A percentile compares a stretch with the other conserved stretches of the same genome.
Conservation (phyloP, 1,139 yeast genomes). For the Candida tetrigidarum region DNA sequence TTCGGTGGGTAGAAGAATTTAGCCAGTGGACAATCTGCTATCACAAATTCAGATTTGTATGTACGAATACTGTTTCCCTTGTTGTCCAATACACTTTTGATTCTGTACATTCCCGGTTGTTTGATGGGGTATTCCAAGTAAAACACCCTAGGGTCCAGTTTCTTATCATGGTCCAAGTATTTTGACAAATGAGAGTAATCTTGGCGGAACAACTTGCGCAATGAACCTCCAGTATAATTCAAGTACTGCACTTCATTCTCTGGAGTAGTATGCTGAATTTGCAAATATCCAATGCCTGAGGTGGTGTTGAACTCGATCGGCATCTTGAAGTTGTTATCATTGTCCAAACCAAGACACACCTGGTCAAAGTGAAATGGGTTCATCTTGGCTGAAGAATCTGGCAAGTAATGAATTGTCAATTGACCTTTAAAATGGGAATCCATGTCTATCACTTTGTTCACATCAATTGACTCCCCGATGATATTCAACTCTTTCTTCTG, state of each 20-base stretch:
- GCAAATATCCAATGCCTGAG: slow-evolving; percentile 68
- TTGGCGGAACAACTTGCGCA: slow-evolving; percentile 45
- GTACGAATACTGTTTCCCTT: slow-evolving; percentile 68
- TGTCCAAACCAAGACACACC: slow-evolving; percentile 56
- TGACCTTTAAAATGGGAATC: slow-evolving; percentile 83
- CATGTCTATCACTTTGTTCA: slow-evolving; percentile 55
- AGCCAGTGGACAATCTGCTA: slow-evolving; percentile 82
- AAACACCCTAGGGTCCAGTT: slow-evolving; percentile 35
- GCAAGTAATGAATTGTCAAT: slow-evolving; percentile 84
- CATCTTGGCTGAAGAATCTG: slow-evolving; percentile 86
- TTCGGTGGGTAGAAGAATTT: slow-evolving; percentile 42
- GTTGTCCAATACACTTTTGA: slow-evolving; percentile 66
- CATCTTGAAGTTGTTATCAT: slow-evolving; percentile 37
- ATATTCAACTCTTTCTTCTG: slow-evolving; percentile 66
- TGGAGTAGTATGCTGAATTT: slow-evolving; percentile 64
- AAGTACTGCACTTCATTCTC: slow-evolving; percentile 50
- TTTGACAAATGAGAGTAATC: slow-evolving; percentile 44
- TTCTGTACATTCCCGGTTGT: slow-evolving; percentile 74
- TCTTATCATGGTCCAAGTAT: slow-evolving; percentile 23
- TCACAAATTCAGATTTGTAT: slow-evolving; percentile 63
- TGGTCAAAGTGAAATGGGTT: slow-evolving; percentile 70
- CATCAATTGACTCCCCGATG: slow-evolving; percentile 56
- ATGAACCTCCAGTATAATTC: slow-evolving; percentile 61
- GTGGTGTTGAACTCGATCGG: slow-evolving; percentile 88
- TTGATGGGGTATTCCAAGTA: slow-evolving; percentile 62